Conservation (phyloP, 805 yeast genomes). For the Metschnikowia lachancei region DNA sequence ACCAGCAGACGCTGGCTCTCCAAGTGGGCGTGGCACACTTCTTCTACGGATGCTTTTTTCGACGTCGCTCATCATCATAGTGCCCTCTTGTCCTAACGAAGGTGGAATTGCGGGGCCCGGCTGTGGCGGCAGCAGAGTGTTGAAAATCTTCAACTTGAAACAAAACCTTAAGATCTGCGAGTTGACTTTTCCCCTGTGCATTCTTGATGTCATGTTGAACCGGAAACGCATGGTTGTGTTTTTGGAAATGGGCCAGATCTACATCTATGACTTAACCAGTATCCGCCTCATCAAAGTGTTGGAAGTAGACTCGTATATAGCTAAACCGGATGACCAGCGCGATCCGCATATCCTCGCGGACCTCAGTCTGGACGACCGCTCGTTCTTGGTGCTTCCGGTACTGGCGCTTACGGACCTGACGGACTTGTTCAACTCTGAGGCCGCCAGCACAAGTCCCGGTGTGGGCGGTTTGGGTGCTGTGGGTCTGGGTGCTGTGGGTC, state of each 20-base stretch:
- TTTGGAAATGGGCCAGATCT: slow-evolving; percentile 70
- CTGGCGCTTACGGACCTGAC: slow-evolving; percentile 29
- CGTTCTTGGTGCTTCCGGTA: slow-evolving; percentile 37
- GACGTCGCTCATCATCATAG: slow-evolving; percentile 40
- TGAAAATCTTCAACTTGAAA: slow-evolving; percentile 41
- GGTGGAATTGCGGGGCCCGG: slow-evolving; percentile 14
- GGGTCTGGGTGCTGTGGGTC: no score
- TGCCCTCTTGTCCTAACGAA: slow-evolving; percentile 23
- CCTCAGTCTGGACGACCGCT: slow-evolving; percentile 34
- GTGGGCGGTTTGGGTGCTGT: no score
- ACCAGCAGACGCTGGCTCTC: background rate
- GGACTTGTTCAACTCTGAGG: slow-evolving; percentile 28
- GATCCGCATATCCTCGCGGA: slow-evolving; percentile 31
- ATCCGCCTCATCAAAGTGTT: slow-evolving; percentile 64
- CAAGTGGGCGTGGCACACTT: slow-evolving; percentile 27
- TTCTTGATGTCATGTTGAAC: slow-evolving; percentile 72
- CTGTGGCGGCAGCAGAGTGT: slow-evolving; percentile 27
- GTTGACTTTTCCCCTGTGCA: slow-evolving; percentile 75
- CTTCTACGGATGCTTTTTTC: slow-evolving; percentile 40
- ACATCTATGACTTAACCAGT: slow-evolving; percentile 85
- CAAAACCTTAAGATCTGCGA: slow-evolving; percentile 69
- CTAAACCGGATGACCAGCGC: slow-evolving; percentile 2
- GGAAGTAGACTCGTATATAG: slow-evolving; percentile 23
- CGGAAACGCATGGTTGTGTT: slow-evolving; percentile 78
- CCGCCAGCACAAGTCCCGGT: no score